Evolutionary conservation across 148 eudicot species (phyloP), one percentile per base, ranked within the genome.

Genomic region (Silene conica): DNA sequence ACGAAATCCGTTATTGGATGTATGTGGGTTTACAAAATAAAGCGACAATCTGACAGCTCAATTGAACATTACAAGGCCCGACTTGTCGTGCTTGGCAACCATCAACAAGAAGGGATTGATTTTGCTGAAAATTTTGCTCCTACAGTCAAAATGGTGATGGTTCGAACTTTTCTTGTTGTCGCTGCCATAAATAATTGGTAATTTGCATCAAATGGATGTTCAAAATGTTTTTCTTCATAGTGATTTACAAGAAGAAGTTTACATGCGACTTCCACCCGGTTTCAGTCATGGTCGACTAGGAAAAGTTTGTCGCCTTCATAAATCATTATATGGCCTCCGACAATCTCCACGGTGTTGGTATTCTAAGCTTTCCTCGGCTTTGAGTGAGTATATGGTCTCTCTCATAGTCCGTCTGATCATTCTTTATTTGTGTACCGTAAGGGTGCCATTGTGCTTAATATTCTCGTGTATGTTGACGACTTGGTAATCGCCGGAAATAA

Each of bases 301-400:
- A 1, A 1, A n/a, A 9, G 72, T 75, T 1, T 75, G 65, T 2
- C 20, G 63, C 1, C 65, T 75, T 0, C 19, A n/a, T 0, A 75
- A 75, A 11, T 75, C 78, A 0, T 20, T 75, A 0, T 75, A 67
- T 56, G 72, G 78, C 8, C 63, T 75, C 10, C 13, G 6, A 4
- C 72, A 75, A 16, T 54, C 78, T 1, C 72, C 72, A 2, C 18
- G 64, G 2, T 15, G 23, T 10, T 67, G 69, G 72, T 67, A 23
- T 28, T 50, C 65, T 9, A 75, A 75, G 16, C 34, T 75, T 15
- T 4, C 64, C 14, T 4, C 0, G 34, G 63, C 64, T 1, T 21
- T 75, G 4, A 0, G 34, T n/a, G 28, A 7, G 25, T n/a, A n/a
- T 75, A 55, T 54, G 78, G 63, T 6, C 67, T 75, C 22, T n/a